Percentiles rank a stretch among this genome's conserved stretches.
Conservation (phyloP, 176 grass and related monocot genomes). For the Microstegium vimineum region DNA sequence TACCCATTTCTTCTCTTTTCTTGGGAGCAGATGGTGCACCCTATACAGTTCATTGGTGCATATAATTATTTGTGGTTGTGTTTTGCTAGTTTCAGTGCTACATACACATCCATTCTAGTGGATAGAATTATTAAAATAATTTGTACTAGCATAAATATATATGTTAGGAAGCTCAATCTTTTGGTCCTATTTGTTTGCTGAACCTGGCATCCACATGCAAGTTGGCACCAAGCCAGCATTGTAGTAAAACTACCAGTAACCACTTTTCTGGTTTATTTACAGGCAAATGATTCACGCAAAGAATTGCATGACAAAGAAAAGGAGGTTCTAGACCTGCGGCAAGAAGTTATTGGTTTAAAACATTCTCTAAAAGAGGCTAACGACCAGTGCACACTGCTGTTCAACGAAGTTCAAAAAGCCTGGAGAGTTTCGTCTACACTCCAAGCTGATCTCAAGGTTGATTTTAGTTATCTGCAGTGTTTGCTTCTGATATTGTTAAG, state of each 20-base stretch:
- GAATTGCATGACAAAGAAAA: constrained; percentile 93
- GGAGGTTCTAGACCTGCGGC: constrained; percentile 67
- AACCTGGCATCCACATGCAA: background rate
- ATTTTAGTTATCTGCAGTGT: constrained; percentile 1
- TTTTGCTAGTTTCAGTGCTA: background rate
- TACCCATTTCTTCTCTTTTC: background rate
- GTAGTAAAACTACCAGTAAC: background rate
- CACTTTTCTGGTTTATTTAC: constrained; percentile 32
- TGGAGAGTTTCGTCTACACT: constrained; percentile 87
- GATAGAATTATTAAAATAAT: background rate
- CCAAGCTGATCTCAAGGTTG: constrained; percentile 92
- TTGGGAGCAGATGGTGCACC: background rate
- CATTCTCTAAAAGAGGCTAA: constrained; percentile 83
- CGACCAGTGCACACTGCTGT: constrained; percentile 74
- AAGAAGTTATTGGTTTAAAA: constrained; percentile 77
- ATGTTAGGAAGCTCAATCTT: background rate
- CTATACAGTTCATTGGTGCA: background rate
- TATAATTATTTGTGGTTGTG: background rate
- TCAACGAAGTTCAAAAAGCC: constrained; percentile 93
- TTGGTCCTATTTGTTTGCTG: background rate
- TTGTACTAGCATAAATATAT: background rate
- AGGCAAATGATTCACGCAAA: constrained; percentile 99
- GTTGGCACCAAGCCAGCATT: background rate
- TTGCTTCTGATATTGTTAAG: background rate
- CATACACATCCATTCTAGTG: background rate